These are phyloP conservation scores for Mycena maculata DNA, from an alignment of 768 basidiomycete genomes.

Conservation along the genomic window DNA sequence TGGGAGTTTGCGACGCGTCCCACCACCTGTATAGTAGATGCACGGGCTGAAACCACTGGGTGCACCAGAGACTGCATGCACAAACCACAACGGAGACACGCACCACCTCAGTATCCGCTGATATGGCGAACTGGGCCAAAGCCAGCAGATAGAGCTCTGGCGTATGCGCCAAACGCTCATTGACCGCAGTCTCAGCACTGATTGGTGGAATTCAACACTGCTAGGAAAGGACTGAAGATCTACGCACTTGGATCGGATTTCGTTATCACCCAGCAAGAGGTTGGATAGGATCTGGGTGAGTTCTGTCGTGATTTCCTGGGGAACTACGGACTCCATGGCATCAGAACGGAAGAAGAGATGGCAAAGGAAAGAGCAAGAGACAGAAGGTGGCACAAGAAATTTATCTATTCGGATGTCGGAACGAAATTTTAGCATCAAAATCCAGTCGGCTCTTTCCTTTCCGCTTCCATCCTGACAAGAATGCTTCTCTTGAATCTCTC, in stretches of 20 bases:
- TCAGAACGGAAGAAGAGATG: constrained; percentile 11
- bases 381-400: background rate
- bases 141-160: constrained; percentile 86
- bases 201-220: background rate
- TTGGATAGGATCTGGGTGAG: constrained; percentile 88
- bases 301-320: constrained; percentile 78
- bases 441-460: background rate
- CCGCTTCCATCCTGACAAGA: constrained; percentile 3
- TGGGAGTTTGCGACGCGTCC: background rate
- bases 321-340: constrained; percentile 62
- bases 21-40: background rate
- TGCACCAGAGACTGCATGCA: no score
- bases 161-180: constrained; percentile 80
- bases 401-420: constrained; percentile 9
- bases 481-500: background rate
- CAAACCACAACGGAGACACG: constrained; percentile 43
- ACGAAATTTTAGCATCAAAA: constrained; percentile 5
- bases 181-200: constrained; percentile 85
- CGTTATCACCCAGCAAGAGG: constrained; percentile 86
- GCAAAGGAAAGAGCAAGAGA: background rate
- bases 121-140: constrained; percentile 80
- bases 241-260: constrained; percentile 76
- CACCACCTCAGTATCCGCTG: constrained; percentile 84
- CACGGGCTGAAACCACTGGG: background rate
- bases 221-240: constrained; percentile 18